phyloP scores from a whole-genome alignment of 108 stramenopile species.

The Aurantiochytrium sp. region DNA sequence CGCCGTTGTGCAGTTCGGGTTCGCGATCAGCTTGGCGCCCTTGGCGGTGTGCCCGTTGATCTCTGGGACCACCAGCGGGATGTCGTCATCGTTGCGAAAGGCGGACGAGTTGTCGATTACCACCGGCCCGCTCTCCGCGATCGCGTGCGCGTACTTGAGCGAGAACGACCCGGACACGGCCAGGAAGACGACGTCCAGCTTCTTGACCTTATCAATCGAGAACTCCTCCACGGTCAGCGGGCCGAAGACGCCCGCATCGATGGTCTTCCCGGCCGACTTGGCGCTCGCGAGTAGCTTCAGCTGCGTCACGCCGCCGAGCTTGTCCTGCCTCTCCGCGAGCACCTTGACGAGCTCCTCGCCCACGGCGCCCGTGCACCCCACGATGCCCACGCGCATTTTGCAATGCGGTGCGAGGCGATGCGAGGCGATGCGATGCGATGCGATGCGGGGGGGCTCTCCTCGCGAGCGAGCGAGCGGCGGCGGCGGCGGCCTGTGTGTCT shows the following conservation, averaged over 20 bases:
- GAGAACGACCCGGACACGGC: slow-evolving; percentile 83
- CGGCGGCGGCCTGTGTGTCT: too few species aligned
- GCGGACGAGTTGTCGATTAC: slow-evolving; percentile 74
- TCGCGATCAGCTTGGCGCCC: slow-evolving; percentile 90
- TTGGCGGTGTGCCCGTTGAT: slow-evolving; percentile 84
- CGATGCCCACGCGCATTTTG: slow-evolving; percentile 73
- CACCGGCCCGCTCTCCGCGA: slow-evolving; percentile 43
- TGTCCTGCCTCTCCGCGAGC: slow-evolving; percentile 70
- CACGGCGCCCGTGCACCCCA: slow-evolving; percentile 94
- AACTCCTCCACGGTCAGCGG: slow-evolving; percentile 77
- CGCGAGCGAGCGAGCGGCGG: too few species aligned
- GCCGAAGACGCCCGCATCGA: slow-evolving; percentile 70
- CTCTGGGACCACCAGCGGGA: slow-evolving; percentile 92
- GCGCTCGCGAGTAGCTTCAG: slow-evolving; percentile 79
- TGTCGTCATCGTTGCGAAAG: slow-evolving; percentile 78
- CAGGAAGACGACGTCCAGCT: slow-evolving; percentile 82
- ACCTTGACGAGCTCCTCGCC: slow-evolving; percentile 86
- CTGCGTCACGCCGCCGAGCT: slow-evolving; percentile 53
- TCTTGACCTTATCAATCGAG: slow-evolving; percentile 59
- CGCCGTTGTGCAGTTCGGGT: slow-evolving; percentile 98
- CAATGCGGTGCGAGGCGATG: too few species aligned
- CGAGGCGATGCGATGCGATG: too few species aligned
- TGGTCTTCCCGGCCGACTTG: slow-evolving; percentile 75
- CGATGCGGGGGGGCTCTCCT: too few species aligned
- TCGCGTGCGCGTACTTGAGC: slow-evolving; percentile 69